Base-by-base conservation (phyloP, 1,139 yeast species). In the Saccharomycopsis hybrid region DNA sequence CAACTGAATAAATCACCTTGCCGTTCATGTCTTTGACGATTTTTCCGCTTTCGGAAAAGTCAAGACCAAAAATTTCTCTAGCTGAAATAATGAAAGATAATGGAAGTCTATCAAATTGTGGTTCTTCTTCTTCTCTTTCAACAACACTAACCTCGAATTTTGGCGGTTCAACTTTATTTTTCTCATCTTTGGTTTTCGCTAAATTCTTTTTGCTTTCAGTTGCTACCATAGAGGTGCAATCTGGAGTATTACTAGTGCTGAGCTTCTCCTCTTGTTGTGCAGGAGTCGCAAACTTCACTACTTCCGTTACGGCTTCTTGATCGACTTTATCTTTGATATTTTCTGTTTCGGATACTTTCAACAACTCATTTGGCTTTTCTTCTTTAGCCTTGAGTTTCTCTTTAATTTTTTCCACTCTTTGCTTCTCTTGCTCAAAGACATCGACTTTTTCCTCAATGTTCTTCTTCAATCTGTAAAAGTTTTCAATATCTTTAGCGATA, bases 401-500 rank as follows among this genome's bases (percentile, higher is more conserved):
- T 60, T 33, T 31, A 7, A 30, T 54, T 44, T 27, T 29, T 37
- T 36, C 35, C 5, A 39, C 18, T 13, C 30, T 44, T 35, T 59
- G 54, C 4, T 44, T 47, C 4, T 47, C 54, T 8, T 43, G 45
- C 32, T 51, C 54, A 9, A 18, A 30, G 8, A 8, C 53, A 4
- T 46, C 50, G n/a, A 56, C 52, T 36, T 56, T 53, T 13, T 54
- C 54, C 2, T 64, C 58, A 4, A 52, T 28, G 33, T 24, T 44
- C 11, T 47, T 18, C 29, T 42, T 41, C 3, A 52, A 13, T n/a
- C 13, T 52, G 28, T 59, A 55, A 74, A 77, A 72, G 11, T 61
- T 56, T 2, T 57, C 53, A 1, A 70, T 46, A 29, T 68, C 59
- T 2, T 68, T 72, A 36, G 65, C 64, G 4, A 66, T 59, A 27